A percentile compares a stretch with the other conserved stretches of the same genome.
phyloP scores from a whole-genome alignment of 768 basidiomycete genomes.

The Tephrocybe sp. region DNA sequence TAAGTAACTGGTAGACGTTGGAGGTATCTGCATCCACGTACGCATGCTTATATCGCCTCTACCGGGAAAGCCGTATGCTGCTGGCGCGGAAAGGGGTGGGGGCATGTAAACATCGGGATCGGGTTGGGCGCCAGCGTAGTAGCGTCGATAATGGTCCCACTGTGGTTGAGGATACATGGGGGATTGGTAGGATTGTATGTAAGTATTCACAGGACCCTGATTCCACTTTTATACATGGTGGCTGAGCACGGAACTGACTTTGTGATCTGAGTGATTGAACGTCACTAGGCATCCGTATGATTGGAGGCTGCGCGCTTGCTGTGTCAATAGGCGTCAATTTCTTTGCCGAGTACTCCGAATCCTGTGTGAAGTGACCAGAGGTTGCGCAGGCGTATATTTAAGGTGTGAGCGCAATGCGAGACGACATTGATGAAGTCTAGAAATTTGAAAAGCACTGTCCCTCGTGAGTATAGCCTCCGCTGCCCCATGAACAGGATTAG shows the following conservation, averaged over 20 bases:
- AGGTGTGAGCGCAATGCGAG: not conserved
- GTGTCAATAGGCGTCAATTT: not conserved
- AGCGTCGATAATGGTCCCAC: slow-evolving; percentile 5
- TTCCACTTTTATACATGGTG: too few relatives aligned
- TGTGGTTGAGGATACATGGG: slow-evolving; percentile 7
- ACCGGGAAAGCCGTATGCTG: slow-evolving; percentile 4
- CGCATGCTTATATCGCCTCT: not conserved
- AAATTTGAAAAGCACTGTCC: too few relatives aligned
- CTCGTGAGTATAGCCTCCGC: too few relatives aligned
- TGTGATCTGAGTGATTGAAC: too few relatives aligned
- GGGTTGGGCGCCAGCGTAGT: slow-evolving; percentile 2
- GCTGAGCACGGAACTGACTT: too few relatives aligned
- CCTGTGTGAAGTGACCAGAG: not conserved
- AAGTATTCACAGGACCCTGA: too few relatives aligned
- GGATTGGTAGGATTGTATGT: too few relatives aligned
- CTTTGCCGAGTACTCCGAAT: not conserved
- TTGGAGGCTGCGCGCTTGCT: not conserved
- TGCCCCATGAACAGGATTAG: too few relatives aligned
- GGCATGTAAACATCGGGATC: slow-evolving; percentile 12
- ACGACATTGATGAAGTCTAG: too few relatives aligned
- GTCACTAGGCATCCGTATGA: too few relatives aligned
- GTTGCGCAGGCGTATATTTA: not conserved
- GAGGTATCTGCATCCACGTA: not conserved
- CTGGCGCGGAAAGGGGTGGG: not conserved
- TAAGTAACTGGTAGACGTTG: not conserved